These are phyloP conservation scores for Nitzschia sp. DNA, from an alignment of 108 stramenopile species.

Conservation along the genomic window DNA sequence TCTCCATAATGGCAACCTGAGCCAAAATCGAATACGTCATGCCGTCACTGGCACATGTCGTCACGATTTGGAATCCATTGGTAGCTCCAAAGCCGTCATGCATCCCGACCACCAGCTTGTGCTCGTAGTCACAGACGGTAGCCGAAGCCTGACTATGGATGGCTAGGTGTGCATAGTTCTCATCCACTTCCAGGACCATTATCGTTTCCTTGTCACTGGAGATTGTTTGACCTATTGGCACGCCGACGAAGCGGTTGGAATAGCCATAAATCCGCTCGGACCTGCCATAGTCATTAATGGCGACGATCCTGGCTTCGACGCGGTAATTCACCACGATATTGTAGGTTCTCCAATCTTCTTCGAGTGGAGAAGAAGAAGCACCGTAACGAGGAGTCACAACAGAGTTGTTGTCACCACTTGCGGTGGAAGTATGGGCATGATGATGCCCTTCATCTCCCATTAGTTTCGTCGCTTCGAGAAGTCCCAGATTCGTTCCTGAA, in stretches of 20 bases:
- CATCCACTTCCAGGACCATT: background rate
- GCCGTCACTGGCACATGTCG: background rate
- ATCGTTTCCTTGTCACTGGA: background rate
- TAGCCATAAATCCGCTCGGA: background rate
- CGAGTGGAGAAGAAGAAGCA: background rate
- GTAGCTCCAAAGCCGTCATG: background rate
- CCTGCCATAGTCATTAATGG: background rate
- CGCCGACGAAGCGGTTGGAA: background rate
- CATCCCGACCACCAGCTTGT: background rate
- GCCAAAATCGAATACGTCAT: background rate
- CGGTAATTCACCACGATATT: background rate
- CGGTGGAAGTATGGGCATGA: no score
- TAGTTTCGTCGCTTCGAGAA: no score
- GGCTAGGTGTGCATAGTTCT: background rate
- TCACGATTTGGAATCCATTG: background rate
- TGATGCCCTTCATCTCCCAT: no score
- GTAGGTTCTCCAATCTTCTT: background rate
- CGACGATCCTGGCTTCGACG: conserved; percentile 2
- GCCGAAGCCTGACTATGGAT: background rate
- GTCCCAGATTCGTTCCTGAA: no score
- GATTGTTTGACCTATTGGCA: background rate
- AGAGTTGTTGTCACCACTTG: no score
- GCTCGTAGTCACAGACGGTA: background rate
- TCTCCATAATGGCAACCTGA: background rate
- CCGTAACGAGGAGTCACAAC: no score